A percentile compares a stretch with the other conserved stretches of the same genome.
Conservation (phyloP, 352 stramenopile species). For the Pythium oligandrum region DNA sequence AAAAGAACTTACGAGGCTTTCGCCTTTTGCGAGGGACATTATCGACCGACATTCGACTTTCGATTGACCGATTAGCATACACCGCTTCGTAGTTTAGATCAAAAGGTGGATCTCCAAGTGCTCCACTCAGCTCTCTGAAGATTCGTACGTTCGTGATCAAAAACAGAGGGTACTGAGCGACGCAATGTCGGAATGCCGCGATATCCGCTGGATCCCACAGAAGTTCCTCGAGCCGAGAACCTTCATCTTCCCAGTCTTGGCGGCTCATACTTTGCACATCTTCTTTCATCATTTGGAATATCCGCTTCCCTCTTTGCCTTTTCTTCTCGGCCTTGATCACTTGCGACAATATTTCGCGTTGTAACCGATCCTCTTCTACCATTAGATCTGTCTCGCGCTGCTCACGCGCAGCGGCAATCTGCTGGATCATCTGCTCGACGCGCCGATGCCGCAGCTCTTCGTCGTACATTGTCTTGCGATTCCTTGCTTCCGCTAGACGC, state of each 20-base stretch:
- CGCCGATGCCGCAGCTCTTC: slow-evolving; percentile 55
- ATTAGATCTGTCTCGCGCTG: slow-evolving; percentile 44
- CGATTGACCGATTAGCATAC: slow-evolving; percentile 17
- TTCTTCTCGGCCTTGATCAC: slow-evolving; percentile 23
- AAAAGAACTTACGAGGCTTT: slow-evolving; percentile 54
- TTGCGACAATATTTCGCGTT: slow-evolving; percentile 11
- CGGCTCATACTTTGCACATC: slow-evolving; percentile 42
- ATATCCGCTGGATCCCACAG: slow-evolving; percentile 38
- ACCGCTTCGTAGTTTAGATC: slow-evolving; percentile 56
- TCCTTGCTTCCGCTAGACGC: slow-evolving; percentile 40
- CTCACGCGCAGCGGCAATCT: slow-evolving; percentile 26
- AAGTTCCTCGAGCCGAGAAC: slow-evolving; percentile 35
- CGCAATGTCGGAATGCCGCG: slow-evolving; percentile 24
- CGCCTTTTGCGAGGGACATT: slow-evolving; percentile 36
- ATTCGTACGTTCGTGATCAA: slow-evolving; percentile 40
- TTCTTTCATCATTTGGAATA: slow-evolving; percentile 55
- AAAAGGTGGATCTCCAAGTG: slow-evolving; percentile 25
- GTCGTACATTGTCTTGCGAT: slow-evolving; percentile 54
- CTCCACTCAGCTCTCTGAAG: slow-evolving; percentile 26
- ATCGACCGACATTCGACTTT: slow-evolving; percentile 27
- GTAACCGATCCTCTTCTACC: slow-evolving; percentile 30
- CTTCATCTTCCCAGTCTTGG: slow-evolving; percentile 49
- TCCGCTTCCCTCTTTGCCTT: slow-evolving; percentile 26
- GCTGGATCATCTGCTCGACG: slow-evolving; percentile 25
- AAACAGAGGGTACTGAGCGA: slow-evolving; percentile 26